phyloP scores from a whole-genome alignment of 345 rosid species.

The Melaleuca alternifolia region DNA sequence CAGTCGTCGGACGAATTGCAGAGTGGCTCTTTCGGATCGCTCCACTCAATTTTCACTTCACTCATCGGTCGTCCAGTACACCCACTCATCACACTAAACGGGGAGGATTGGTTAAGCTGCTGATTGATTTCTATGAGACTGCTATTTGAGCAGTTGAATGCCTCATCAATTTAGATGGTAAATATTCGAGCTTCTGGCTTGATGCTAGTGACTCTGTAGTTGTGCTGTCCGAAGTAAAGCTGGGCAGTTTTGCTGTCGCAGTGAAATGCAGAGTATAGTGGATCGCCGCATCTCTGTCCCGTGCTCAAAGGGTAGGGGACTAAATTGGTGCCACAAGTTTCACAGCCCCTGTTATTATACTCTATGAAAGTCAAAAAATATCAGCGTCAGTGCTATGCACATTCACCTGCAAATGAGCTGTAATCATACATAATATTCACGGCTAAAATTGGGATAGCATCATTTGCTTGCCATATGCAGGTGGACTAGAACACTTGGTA shows the following conservation, averaged over 20 bases:
- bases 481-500: background rate
- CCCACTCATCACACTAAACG: background rate
- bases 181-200: background rate
- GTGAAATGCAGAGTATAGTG: background rate
- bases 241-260: background rate
- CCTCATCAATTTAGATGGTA: background rate
- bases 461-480: background rate
- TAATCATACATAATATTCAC: background rate
- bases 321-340: conserved; percentile 3
- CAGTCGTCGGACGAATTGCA: conserved; percentile 3
- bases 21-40: background rate
- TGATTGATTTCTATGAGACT: accelerated
- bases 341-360: background rate
- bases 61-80: accelerated
- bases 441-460: background rate
- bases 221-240: background rate
- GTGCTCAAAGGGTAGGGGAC: conserved; percentile 23
- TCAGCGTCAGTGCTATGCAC: background rate
- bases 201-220: background rate
- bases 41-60: background rate
- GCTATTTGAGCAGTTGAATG: background rate
- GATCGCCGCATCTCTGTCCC: conserved; percentile 10
- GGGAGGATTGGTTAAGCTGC: background rate
- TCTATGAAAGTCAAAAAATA: background rate
- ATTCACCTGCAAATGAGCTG: background rate